phyloP scores from a whole-genome alignment of 2,329 filamentous ascomycete genomes.

The Ceratocystis harringtonii region DNA sequence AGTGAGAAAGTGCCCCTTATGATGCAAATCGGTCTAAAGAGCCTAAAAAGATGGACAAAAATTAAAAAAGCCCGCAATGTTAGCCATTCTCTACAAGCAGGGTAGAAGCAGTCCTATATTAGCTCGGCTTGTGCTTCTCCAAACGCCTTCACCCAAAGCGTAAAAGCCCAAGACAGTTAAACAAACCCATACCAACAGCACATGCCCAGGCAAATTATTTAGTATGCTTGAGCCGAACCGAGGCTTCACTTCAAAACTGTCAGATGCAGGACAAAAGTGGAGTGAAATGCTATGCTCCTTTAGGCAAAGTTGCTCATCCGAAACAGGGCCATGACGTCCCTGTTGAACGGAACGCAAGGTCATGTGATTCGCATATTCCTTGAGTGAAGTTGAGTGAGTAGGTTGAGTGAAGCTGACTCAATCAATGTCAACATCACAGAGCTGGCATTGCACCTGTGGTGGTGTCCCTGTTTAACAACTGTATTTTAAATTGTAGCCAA shows the following conservation, averaged over 20 bases:
- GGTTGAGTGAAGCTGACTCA: not conserved
- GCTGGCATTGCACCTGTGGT: too few relatives aligned
- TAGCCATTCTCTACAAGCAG: too few relatives aligned
- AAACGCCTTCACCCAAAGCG: not conserved
- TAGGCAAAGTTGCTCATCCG: not conserved
- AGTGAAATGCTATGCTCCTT: not conserved
- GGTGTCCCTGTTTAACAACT: too few relatives aligned
- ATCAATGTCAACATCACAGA: not conserved
- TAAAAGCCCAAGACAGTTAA: not conserved
- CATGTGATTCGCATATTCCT: not conserved
- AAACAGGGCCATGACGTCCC: not conserved
- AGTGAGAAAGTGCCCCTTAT: too few relatives aligned
- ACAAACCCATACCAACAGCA: not conserved
- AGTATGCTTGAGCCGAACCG: slow-evolving; percentile 9
- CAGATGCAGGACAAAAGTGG: not conserved
- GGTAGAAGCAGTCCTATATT: not conserved
- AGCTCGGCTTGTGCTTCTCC: not conserved
- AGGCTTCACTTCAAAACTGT: slow-evolving; percentile 6
- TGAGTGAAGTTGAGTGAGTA: not conserved
- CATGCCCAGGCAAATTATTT: not conserved
- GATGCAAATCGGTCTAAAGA: not conserved
- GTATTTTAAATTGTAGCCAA: too few relatives aligned
- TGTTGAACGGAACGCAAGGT: not conserved
- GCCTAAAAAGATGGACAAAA: not conserved
- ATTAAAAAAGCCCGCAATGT: not conserved